Evolutionary conservation across 345 rosid genomes (phyloP), one percentile per base, ranked within the genome.

Genomic region (Dimocarpus longan): DNA sequence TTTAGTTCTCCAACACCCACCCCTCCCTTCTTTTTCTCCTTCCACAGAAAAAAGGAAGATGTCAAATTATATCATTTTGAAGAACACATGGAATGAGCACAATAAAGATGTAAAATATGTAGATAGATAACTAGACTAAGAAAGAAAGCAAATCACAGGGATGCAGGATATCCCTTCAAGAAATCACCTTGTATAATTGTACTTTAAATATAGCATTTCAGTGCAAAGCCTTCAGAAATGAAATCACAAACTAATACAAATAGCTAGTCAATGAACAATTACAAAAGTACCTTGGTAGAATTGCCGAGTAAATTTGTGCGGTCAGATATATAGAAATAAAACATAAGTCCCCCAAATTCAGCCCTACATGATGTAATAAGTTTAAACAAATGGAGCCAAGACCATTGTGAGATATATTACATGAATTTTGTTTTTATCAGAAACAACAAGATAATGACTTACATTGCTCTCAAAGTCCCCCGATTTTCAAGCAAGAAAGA

Each of bases 401-500:
- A 62, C 39, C 68, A 64, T 32, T 65, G 39, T 15, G 54, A 26
- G 50, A 50, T 52, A 21, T 40, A 60, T 22, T 59, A n/a, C 21
- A 3, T 60, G 12, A 28, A 21, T 60, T 60, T 60, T 60, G 65
- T 22, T 60, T 21, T n/a, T 21, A 60, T 21, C 12, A 10, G 65
- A 60, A 60, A 60, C 65, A 60, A 68, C 28, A 71, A 64, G 65
- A 48, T 13, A 24, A 8, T 44, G 64, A 76, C 95, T 86, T 82
- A 96, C 98, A 96, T 91, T 81, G 94, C 98, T 89, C 94, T 87
- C 81, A 96, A 80, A 78, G 92, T 92, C 60, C 88, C 78, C 72
- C 97, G 92, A 78, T 96, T 89, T 91, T 96, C 98, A 78, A 94
- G 90, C 89, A 96, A 87, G 90, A 96, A 94, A 64, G 95, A 78